phyloP scores from a whole-genome alignment of 805 yeast species.

The Candida chilensis region DNA sequence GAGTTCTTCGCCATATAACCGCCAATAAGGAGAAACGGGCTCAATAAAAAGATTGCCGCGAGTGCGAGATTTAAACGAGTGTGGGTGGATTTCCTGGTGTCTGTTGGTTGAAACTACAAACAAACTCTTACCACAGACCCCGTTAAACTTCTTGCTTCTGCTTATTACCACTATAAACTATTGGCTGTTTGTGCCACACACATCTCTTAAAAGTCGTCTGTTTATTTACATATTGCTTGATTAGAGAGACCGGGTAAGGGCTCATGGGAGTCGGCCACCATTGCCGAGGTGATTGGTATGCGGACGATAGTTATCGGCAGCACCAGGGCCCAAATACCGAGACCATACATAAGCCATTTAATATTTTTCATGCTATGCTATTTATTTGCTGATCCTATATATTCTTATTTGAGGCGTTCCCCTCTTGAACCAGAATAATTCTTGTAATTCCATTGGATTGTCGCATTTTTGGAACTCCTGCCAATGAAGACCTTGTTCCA shows the following conservation, averaged over 20 bases:
- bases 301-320: background rate
- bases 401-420: conserved; percentile 9
- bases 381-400: conserved; percentile 1
- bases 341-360: too few species aligned
- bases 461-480: conserved; percentile 5
- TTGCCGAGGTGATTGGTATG: too few species aligned
- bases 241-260: background rate
- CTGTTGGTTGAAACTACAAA: background rate
- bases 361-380: too few species aligned
- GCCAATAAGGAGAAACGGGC: too few species aligned
- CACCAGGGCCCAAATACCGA: background rate
- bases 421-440: conserved; percentile 11
- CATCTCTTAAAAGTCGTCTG: background rate
- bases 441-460: conserved; percentile 6
- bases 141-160: too few species aligned
- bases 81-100: too few species aligned
- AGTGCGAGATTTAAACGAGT: too few species aligned
- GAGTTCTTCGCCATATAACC: too few species aligned
- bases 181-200: background rate
- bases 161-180: too few species aligned
- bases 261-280: too few species aligned
- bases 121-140: too few species aligned
- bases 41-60: too few species aligned
- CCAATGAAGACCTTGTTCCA: conserved; percentile 8
- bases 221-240: background rate